Evolutionary conservation across 75 land plant genomes (phyloP).

Genomic region (Sequoia sempervirens): DNA sequence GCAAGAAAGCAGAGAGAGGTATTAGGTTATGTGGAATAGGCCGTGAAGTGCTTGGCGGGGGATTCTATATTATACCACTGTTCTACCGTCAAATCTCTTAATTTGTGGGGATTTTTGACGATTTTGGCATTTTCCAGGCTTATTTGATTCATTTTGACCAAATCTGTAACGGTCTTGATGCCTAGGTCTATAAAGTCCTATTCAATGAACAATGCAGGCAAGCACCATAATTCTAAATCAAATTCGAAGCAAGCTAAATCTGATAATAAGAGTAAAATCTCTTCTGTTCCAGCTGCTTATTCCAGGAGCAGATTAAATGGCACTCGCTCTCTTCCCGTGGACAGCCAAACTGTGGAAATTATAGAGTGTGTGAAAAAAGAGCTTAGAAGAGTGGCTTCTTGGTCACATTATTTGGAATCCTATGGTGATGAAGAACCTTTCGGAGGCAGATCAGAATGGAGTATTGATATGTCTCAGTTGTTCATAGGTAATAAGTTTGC

Average conservation of each 20-base stretch:
- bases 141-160: not conserved
- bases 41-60: not conserved
- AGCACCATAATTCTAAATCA: not conserved
- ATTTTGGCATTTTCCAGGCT: not conserved
- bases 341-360: not conserved
- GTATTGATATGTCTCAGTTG: conserved; percentile 78
- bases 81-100: not conserved
- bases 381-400: conserved; percentile 54
- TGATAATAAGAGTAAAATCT: not conserved
- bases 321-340: conserved; percentile 8
- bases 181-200: not conserved
- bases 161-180: not conserved
- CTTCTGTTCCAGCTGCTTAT: not conserved
- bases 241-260: not conserved
- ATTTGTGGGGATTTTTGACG: not conserved
- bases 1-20: not conserved
- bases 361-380: conserved; percentile 15
- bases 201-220: not conserved
- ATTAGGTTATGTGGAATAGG: not conserved
- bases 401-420: conserved; percentile 76
- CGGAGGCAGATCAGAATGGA: conserved; percentile 62
- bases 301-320: conserved; percentile 6
- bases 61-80: not conserved
- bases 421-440: conserved; percentile 50
- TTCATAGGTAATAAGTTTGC: conserved; percentile 87